Base-by-base conservation (phyloP, 768 basidiomycete species). In the Kwoniella mangroviensis region DNA sequence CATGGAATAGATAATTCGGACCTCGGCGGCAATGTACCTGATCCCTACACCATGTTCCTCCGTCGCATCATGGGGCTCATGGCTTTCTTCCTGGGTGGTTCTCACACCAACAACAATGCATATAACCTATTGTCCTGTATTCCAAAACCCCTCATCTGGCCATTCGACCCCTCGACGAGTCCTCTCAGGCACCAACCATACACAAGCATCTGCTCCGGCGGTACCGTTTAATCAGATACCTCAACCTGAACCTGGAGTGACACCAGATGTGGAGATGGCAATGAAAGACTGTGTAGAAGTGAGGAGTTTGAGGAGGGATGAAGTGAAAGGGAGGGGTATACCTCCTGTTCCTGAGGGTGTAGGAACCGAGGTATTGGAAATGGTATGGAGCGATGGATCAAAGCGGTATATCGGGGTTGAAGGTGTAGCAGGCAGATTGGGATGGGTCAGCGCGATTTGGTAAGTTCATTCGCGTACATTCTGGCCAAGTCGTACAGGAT, bases 401-500 rank as follows among this genome's bases (percentile, higher is more conserved):
- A 79, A 72, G 62, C 63, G 76, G 24, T 82, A 82, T 68, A 63
- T 80, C 1, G 81, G 75, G 0, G 77, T 80, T 0, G 81, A 80
- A 51, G 79, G 79, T 2, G 73, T 82, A 12, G 75, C 65, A 1
- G 77, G 77, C 3, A 65, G 81, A 24, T 56, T 80, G 15, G 79
- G 79, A 17, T 82, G 81, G 81, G 75, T 80, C 71, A 77, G 76
- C 59, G 79, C 79, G 5, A 77, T 82, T 19, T 80, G 79, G 78
- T 77, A 62, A 70, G 76, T 74, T 34, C 28, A 28, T 28, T 4
- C 28, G 28, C 28, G 28, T 28, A 28, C 28, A 28, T 28, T 28
- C 28, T 28, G 28, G 28, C 28, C 4, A 28, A 28, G 28, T 28
- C 28, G 28, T 28, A 28, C 28, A 28, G 28, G 6, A 5, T 28